Percentiles rank a stretch among this genome's conserved stretches.
Evolutionary conservation across 2,329 filamentous ascomycete species (phyloP).

Genomic region (Aureobasidium sp.): DNA sequence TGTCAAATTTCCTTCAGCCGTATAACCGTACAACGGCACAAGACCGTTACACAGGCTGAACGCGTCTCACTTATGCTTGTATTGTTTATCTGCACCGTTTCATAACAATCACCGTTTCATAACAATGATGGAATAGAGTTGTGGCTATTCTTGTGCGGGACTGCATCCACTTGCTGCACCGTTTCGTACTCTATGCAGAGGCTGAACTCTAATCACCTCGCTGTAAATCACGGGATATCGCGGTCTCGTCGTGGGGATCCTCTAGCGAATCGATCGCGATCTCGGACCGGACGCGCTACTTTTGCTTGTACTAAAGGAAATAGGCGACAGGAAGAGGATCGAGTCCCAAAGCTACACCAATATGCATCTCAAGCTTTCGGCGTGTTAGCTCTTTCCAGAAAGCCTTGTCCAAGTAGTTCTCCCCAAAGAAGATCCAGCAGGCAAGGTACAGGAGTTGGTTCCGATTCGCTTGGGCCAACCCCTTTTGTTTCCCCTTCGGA

Average conservation of each 20-base stretch:
- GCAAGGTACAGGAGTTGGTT: background rate
- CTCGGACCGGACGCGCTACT: background rate
- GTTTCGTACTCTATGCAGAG: background rate
- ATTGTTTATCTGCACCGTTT: conserved; percentile 13
- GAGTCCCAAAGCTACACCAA: background rate
- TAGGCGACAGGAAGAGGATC: too few species aligned
- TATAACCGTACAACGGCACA: conserved; percentile 5
- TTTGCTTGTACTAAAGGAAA: background rate
- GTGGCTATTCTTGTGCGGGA: conserved; percentile 3
- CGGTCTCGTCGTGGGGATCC: background rate
- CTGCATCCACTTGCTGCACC: background rate
- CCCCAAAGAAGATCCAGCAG: background rate
- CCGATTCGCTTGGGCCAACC: background rate
- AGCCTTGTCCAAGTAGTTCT: background rate
- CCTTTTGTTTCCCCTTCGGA: background rate
- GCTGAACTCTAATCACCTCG: background rate
- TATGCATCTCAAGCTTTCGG: background rate
- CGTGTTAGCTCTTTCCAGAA: background rate
- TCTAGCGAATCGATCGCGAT: background rate
- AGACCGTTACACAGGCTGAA: background rate
- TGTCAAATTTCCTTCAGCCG: background rate
- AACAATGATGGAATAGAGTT: conserved; percentile 7
- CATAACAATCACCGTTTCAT: conserved; percentile 11
- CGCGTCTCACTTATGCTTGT: conserved; percentile 12
- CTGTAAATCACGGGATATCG: conserved; percentile 8